Percentiles rank a stretch among this genome's conserved stretches.
Evolutionary conservation across 2,329 filamentous ascomycete species (phyloP).

Genomic region (Epichloe gansuensis): DNA sequence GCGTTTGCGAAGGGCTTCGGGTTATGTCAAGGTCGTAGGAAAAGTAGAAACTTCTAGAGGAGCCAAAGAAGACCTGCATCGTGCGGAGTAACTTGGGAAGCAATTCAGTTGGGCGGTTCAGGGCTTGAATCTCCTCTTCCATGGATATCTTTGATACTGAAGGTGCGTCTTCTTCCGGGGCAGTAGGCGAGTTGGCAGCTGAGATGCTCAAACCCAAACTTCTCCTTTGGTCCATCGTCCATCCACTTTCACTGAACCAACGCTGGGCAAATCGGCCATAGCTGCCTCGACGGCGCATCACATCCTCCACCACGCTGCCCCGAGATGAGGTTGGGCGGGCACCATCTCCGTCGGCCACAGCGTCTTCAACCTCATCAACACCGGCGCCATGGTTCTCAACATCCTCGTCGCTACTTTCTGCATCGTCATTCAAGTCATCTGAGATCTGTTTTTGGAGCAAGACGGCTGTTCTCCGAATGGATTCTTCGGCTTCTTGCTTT

Average conservation of each 20-base stretch:
- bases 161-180: constrained; percentile 9
- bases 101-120: constrained; percentile 32
- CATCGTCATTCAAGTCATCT: constrained; percentile 29
- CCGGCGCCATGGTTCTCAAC: constrained; percentile 21
- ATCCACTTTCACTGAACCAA: constrained; percentile 82
- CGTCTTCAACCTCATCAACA: constrained; percentile 34
- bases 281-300: constrained; percentile 68
- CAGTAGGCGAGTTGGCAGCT: constrained; percentile 7
- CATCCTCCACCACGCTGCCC: constrained; percentile 73
- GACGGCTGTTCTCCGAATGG: constrained; percentile 49
- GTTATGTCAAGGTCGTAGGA: constrained; percentile 93
- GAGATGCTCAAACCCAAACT: constrained; percentile 53
- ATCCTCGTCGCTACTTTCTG: constrained; percentile 37
- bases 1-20: constrained; percentile 39
- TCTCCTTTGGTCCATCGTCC: constrained; percentile 59
- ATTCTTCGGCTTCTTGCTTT: constrained; percentile 57
- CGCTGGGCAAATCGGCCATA: constrained; percentile 83
- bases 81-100: constrained; percentile 78
- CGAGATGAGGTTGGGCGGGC: constrained; percentile 21
- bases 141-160: constrained; percentile 22
- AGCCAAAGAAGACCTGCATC: constrained; percentile 71
- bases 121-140: constrained; percentile 24
- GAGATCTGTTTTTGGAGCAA: constrained; percentile 27
- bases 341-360: constrained; percentile 21
- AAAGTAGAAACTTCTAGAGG: constrained; percentile 81